Base-by-base conservation (phyloP, 257 asterid species). In the Cinchona pubescens region DNA sequence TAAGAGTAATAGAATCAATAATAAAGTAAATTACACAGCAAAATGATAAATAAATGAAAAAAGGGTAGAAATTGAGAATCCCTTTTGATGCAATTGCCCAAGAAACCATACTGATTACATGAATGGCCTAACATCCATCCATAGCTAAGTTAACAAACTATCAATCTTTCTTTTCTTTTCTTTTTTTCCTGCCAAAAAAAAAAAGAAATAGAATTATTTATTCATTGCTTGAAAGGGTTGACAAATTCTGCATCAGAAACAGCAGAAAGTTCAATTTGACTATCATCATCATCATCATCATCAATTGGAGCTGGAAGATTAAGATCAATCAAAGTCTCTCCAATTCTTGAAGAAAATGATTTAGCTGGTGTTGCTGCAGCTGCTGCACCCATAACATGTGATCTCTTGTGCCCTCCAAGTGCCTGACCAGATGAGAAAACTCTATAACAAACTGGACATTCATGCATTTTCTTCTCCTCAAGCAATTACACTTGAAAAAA, bases 391-490 rank as follows among this genome's bases (percentile, higher is more conserved):
- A 82, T 66, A 67, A 81, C 85, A 85, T 93, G 98, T 27, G 98
- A 83, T 75, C 98, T 85, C 73, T 91, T 93, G 75, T 93, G 98
- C 34, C 98, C 98, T 14, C 98, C 98, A 27, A 93, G 92, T 0
- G 98, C 98, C 76, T 91, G 96, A 18, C 97, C 98, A 0, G 98
- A 93, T 21, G 93, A 49, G 79, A 93, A 93, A 63, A 91, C 80
- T 83, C 94, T 86, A 66, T 73, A 80, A 65, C 98, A 93, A 77
- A 87, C 83, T 3, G 97, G 98, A 81, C 98, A 93, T 65, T 87
- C 83, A 30, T 93, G 97, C 38, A 79, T 34, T 74, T 86, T 93
- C 85, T 79, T 89, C 72, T 68, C 85, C n/a, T n/a, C n/a, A n/a
- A 79, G 30, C 79, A 58, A 29, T 78, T 68, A n/a, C 69, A 3